Base-by-base conservation (phyloP, 75 land plant genomes). In the Pinus tabuliformis region DNA sequence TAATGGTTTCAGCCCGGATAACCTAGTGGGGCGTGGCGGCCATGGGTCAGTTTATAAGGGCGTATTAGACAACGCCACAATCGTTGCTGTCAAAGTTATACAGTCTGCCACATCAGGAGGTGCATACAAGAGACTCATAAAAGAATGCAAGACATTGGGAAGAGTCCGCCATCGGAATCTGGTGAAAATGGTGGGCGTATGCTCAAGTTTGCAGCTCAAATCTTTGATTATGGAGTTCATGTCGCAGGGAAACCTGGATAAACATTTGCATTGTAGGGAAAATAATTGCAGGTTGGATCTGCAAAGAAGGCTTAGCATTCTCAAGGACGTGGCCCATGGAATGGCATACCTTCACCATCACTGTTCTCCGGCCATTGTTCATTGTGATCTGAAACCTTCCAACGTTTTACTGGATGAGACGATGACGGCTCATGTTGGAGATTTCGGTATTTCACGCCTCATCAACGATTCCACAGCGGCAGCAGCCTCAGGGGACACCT, bases 181-280 rank as follows among this genome's bases (percentile, higher is more conserved):
- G 33, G 1, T 33, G 33, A 33, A 1, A 30, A 80, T 86, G 2
- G 56, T 86, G 70, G 85, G 85, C 0, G 83, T 77, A 63, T 83
- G 88, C 63, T 59, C 58, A 26, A 80, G 80, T 24, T 74, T 59
- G 57, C 81, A 83, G 2, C 26, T 78, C 36, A 74, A 79, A 70
- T 83, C 83, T 74, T 65, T 86, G 3, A 83, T 86, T 6, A 83
- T 83, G 36, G 83, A 86, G 70, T 86, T 73, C 70, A 83, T 86
- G 88, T 75, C 78, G 1, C 73, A 80, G 49, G 88, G 88, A 28
- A 83, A 84, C 56, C 49, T 89, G 79, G 81, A 89, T 57, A 73
- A 86, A 65, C 88, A 86, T 59, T 63, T 58, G 33, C 33, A 33
- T 33, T 33, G 33, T 2, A 33, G 33, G 33, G 33, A 33, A 33